These are phyloP conservation scores for Vitis amurensis DNA, from an alignment of 164 flowering plant genomes.

Conservation along the genomic window DNA sequence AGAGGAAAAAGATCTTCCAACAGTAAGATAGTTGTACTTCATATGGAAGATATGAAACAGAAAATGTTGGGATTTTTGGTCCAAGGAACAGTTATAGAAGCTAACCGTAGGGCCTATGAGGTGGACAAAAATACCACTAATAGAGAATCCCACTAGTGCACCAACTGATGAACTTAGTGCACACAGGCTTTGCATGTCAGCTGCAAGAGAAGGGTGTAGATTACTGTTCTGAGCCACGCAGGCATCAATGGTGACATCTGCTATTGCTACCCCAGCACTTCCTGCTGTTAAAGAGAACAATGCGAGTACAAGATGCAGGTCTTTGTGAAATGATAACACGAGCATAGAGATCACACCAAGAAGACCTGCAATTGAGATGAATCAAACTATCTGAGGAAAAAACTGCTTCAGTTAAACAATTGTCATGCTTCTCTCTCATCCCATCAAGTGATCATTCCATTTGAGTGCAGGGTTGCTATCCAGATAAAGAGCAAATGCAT, in stretches of 20 bases:
- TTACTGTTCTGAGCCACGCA: constrained; percentile 92
- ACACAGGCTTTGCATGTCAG: constrained; percentile 95
- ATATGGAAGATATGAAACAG: neutral
- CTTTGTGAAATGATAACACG: constrained; percentile 52
- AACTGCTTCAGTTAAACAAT: neutral
- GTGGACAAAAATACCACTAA: constrained; percentile 88
- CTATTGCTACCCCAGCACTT: constrained; percentile 91
- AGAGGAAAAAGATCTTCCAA: constrained; percentile 1
- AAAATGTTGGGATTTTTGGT: neutral
- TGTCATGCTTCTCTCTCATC: too few relatives aligned
- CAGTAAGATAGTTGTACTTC: neutral
- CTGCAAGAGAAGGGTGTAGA: constrained; percentile 66
- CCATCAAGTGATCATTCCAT: too few relatives aligned
- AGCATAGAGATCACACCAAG: constrained; percentile 73
- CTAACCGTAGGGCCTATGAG: constrained; percentile 81
- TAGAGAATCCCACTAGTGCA: constrained; percentile 68
- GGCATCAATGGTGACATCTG: constrained; percentile 97
- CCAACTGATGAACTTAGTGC: constrained; percentile 77
- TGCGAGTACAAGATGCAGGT: constrained; percentile 68
- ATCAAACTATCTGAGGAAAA: neutral
- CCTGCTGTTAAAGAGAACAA: constrained; percentile 66
- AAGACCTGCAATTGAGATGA: constrained; percentile 51
- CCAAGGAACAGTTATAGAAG: constrained; percentile 4
- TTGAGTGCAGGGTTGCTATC: too few relatives aligned
- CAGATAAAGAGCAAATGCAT: too few relatives aligned